phyloP scores from a whole-genome alignment of 1,284 basidiomycete species.

The Marasmius tenuissimus region DNA sequence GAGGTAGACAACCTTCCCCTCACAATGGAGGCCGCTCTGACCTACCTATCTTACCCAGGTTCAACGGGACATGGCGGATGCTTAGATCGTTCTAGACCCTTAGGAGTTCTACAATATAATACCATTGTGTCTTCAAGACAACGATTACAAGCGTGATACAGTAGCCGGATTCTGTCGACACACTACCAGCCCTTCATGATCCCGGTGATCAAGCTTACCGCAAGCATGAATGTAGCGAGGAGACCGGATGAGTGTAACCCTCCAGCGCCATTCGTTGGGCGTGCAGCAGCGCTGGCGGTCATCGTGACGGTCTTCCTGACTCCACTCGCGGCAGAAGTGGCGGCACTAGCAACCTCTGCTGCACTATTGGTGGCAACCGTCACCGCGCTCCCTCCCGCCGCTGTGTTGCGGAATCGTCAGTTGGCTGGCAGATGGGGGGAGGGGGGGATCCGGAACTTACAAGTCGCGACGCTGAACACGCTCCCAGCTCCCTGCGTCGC shows the following conservation, averaged over 20 bases:
- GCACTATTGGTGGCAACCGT: conserved; percentile 42
- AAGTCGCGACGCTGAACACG: neutral
- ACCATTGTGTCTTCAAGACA: too few relatives aligned
- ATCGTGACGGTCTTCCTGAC: too few relatives aligned
- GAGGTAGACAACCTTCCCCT: conserved; percentile 44
- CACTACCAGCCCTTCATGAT: too few relatives aligned
- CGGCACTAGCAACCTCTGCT: too few relatives aligned
- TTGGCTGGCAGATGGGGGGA: neutral
- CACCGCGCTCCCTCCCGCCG: conserved; percentile 35
- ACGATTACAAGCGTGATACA: too few relatives aligned
- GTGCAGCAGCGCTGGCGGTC: too few relatives aligned
- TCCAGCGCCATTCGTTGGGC: too few relatives aligned
- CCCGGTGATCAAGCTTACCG: too few relatives aligned
- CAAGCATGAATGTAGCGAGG: too few relatives aligned
- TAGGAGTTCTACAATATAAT: neutral
- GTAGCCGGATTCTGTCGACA: too few relatives aligned
- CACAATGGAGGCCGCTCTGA: neutral
- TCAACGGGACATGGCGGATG: conserved; percentile 61
- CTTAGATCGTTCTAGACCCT: conserved; percentile 22
- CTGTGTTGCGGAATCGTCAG: conserved; percentile 26
- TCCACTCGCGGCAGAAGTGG: too few relatives aligned
- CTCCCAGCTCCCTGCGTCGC: neutral
- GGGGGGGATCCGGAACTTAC: neutral
- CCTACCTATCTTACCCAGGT: conserved; percentile 31
- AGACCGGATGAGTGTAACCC: too few relatives aligned